phyloP scores from a whole-genome alignment of 1,284 basidiomycete genomes.

The Golubevia sp. region DNA sequence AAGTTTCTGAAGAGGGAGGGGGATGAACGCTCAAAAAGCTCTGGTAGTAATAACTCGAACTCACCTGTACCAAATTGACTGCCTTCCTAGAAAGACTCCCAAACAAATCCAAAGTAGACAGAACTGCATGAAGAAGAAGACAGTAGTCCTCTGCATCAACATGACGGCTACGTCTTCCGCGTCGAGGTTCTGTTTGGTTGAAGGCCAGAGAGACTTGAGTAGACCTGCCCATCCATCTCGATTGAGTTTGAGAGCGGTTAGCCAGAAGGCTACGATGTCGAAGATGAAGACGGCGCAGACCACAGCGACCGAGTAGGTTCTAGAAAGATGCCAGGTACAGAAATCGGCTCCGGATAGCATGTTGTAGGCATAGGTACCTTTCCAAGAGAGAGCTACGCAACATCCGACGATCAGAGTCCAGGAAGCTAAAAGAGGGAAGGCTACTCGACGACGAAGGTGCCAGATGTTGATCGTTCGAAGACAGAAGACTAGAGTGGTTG shows the following conservation, averaged over 20 bases:
- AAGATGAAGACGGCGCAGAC: slow-evolving; percentile 27
- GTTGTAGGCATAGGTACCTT: slow-evolving; percentile 14
- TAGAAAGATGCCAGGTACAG: slow-evolving; percentile 31
- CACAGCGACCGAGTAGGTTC: slow-evolving; percentile 25
- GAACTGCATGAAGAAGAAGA: slow-evolving; percentile 39
- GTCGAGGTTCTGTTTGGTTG: slow-evolving; percentile 18
- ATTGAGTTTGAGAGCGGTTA: slow-evolving; percentile 43
- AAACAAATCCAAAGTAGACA: slow-evolving; percentile 15
- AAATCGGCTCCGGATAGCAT: slow-evolving; percentile 26
- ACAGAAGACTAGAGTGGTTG: slow-evolving; percentile 43
- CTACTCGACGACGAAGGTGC: slow-evolving; percentile 28
- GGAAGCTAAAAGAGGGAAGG: slow-evolving; percentile 25
- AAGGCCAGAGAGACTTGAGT: slow-evolving; percentile 21
- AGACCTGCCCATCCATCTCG: slow-evolving; percentile 36
- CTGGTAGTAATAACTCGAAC: too few relatives aligned
- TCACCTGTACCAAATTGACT: slow-evolving; percentile 10
- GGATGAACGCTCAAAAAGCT: too few relatives aligned
- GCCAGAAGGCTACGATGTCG: slow-evolving; percentile 28
- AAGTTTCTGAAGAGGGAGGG: too few relatives aligned
- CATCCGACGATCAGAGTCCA: slow-evolving; percentile 31
- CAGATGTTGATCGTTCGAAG: slow-evolving; percentile 41
- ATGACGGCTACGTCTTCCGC: slow-evolving; percentile 39
- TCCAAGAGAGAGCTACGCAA: slow-evolving; percentile 24
- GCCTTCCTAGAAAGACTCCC: neutral
- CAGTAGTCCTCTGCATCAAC: slow-evolving; percentile 41